phyloP scores from a whole-genome alignment of 2,329 filamentous ascomycete species.

The Aspergillus intermedius region DNA sequence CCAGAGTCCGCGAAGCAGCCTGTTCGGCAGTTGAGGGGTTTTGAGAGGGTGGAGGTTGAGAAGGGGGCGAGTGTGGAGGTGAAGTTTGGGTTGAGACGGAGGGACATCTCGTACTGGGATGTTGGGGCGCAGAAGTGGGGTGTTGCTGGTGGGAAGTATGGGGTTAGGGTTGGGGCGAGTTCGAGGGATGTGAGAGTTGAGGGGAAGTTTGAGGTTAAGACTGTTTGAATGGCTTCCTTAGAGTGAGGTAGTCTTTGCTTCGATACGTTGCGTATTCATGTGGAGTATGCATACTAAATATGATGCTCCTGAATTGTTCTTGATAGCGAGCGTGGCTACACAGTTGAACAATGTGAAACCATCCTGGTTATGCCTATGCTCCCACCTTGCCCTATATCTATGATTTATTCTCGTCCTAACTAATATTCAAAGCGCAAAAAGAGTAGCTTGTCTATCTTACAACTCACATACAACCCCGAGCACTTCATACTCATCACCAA shows the following conservation, averaged over 20 bases:
- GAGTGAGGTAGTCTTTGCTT: background rate
- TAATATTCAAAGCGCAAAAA: too few relatives aligned
- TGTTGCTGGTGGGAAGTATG: slow-evolving; percentile 16
- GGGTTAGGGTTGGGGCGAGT: slow-evolving; percentile 15
- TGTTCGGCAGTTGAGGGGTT: slow-evolving; percentile 43
- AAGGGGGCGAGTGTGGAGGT: slow-evolving; percentile 35
- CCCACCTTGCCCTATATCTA: too few relatives aligned
- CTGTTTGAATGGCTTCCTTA: background rate
- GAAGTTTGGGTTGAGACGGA: slow-evolving; percentile 39
- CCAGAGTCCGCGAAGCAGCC: slow-evolving; percentile 21
- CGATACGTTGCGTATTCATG: too few relatives aligned
- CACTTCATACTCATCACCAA: background rate
- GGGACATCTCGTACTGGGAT: slow-evolving; percentile 33
- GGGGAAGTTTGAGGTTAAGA: background rate
- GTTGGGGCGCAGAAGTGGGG: slow-evolving; percentile 26
- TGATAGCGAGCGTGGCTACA: too few relatives aligned
- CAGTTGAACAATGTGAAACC: too few relatives aligned
- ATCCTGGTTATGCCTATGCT: too few relatives aligned
- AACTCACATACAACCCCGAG: too few relatives aligned
- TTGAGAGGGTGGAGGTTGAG: slow-evolving; percentile 44
- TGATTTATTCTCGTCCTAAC: too few relatives aligned
- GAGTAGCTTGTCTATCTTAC: too few relatives aligned
- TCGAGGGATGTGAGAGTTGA: slow-evolving; percentile 1
- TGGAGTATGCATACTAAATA: too few relatives aligned
- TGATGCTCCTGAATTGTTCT: too few relatives aligned